These are phyloP conservation scores for Pythium monospermum DNA, from an alignment of 352 stramenopile species.

Conservation along the genomic window DNA sequence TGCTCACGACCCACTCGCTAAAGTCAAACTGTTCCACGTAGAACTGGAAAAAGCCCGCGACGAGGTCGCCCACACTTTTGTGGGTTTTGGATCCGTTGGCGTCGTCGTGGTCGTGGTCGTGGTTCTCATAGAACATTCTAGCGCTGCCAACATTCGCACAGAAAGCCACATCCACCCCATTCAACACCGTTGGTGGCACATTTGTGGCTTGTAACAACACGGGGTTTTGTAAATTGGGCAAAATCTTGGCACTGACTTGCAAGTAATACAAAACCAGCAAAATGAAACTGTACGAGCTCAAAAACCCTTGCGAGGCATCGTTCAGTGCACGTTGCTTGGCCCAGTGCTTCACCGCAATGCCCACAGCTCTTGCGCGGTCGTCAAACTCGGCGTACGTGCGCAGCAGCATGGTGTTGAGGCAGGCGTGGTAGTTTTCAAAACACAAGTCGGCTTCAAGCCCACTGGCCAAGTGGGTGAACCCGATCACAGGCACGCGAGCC, in stretches of 20 bases:
- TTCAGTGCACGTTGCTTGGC: constrained; percentile 96
- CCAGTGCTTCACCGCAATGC: constrained; percentile 97
- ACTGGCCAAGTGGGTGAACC: constrained; percentile 52
- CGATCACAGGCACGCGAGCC: constrained; percentile 78
- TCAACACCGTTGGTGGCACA: constrained; percentile 30
- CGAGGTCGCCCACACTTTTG: constrained; percentile 63
- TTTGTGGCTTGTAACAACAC: constrained; percentile 36
- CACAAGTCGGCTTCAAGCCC: constrained; percentile 76
- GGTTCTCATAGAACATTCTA: constrained; percentile 31
- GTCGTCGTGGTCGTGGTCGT: background rate
- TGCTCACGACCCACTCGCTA: constrained; percentile 88
- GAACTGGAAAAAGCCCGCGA: constrained; percentile 96
- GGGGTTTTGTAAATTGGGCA: constrained; percentile 94
- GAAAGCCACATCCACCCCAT: constrained; percentile 72
- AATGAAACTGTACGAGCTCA: constrained; percentile 98
- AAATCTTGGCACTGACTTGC: constrained; percentile 68
- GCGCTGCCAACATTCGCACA: constrained; percentile 42
- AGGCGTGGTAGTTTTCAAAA: constrained; percentile 80
- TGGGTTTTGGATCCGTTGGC: background rate
- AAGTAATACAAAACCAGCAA: constrained; percentile 97
- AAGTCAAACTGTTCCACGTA: constrained; percentile 97
- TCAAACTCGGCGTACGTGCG: constrained; percentile 76
- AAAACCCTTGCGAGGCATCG: constrained; percentile 92
- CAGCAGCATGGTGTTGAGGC: constrained; percentile 75
- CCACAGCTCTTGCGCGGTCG: constrained; percentile 78